Evolutionary conservation across 1,284 basidiomycete species (phyloP).

Genomic region (Fomitopsis schrenkii): DNA sequence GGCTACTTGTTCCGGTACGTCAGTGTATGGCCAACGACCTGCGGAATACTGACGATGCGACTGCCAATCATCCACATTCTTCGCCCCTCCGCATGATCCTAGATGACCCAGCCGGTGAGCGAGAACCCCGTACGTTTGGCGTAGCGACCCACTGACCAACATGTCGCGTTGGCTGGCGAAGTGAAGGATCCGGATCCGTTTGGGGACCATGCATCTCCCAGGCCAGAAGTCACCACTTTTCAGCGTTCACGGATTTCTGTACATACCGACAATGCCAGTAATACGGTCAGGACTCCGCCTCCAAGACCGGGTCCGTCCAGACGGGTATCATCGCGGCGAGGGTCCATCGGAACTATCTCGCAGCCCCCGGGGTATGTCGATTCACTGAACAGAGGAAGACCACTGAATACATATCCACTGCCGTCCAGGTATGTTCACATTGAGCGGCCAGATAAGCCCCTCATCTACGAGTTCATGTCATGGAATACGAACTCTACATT

Average conservation of each 20-base stretch:
- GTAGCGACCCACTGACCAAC: not conserved
- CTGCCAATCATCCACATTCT: not conserved
- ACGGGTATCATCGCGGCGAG: not conserved
- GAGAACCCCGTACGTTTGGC: not conserved
- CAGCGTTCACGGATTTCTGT: too few species aligned
- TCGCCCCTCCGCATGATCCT: not conserved
- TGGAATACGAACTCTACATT: conserved; percentile 33
- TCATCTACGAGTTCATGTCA: conserved; percentile 35
- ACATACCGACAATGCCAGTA: too few species aligned
- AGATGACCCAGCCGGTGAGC: not conserved
- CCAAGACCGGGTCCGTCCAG: not conserved
- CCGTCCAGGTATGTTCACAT: conserved; percentile 17
- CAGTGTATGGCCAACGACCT: not conserved
- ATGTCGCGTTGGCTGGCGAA: not conserved
- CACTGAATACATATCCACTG: not conserved
- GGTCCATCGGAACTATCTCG: not conserved
- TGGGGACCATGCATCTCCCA: conserved; percentile 2
- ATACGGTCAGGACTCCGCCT: not conserved
- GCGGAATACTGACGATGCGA: not conserved
- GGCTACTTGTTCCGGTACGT: not conserved
- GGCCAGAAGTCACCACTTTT: not conserved
- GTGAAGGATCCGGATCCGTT: conserved; percentile 3
- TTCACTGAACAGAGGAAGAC: not conserved
- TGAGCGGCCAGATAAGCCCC: conserved; percentile 28
- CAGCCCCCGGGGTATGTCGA: conserved; percentile 4